phyloP scores from a whole-genome alignment of 2,329 filamentous ascomycete species.

The Pseudogymnoascus sp. region DNA sequence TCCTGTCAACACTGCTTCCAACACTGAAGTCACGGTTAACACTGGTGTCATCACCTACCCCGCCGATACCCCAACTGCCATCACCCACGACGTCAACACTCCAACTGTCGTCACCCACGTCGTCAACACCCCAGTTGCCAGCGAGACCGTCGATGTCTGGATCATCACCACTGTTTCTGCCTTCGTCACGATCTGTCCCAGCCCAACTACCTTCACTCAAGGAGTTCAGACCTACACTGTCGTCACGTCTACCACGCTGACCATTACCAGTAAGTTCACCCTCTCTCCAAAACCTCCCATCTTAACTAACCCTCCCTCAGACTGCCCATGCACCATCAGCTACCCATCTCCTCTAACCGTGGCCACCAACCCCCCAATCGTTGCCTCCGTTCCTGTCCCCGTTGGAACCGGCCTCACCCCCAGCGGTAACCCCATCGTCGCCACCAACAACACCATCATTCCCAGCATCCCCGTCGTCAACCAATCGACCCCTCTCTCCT shows the following conservation, averaged over 20 bases:
- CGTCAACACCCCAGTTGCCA: not conserved
- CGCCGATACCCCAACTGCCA: slow-evolving; percentile 7
- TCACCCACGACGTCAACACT: slow-evolving; percentile 8
- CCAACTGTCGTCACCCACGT: slow-evolving; percentile 14
- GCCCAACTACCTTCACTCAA: slow-evolving; percentile 37
- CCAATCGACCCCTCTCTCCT: not conserved
- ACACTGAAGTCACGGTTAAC: not conserved
- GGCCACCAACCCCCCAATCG: not conserved
- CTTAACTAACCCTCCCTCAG: slow-evolving; percentile 7
- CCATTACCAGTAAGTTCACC: slow-evolving; percentile 28
- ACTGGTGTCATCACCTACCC: slow-evolving; percentile 12
- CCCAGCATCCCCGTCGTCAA: not conserved
- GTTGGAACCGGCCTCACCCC: not conserved
- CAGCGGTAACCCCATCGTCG: not conserved
- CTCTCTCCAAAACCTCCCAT: not conserved
- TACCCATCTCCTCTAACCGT: slow-evolving; percentile 9
- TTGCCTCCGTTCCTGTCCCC: not conserved
- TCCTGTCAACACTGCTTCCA: slow-evolving; percentile 15
- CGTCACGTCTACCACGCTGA: slow-evolving; percentile 37
- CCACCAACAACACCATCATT: not conserved
- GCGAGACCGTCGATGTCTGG: not conserved
- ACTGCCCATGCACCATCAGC: slow-evolving; percentile 31
- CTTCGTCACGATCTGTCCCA: slow-evolving; percentile 44
- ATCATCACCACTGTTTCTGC: slow-evolving; percentile 29
- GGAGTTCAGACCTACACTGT: slow-evolving; percentile 39